phyloP scores from a whole-genome alignment of 2,329 filamentous ascomycete genomes.

The Rhexocercosporidium sp. region DNA sequence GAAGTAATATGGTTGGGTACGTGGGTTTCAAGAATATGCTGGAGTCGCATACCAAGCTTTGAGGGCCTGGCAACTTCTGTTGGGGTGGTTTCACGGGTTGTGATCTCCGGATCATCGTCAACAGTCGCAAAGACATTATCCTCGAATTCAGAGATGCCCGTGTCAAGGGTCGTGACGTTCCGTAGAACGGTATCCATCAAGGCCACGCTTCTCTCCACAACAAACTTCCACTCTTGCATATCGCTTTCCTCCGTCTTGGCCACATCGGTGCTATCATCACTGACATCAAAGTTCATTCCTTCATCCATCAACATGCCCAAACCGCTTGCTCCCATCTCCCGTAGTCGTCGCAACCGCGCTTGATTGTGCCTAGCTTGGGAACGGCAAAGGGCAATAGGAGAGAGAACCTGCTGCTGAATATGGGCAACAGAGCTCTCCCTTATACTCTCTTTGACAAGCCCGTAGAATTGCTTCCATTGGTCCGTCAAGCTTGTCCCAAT shows the following conservation, averaged over 20 bases:
- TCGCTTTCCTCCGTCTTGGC: constrained; percentile 49
- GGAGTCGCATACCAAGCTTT: constrained; percentile 69
- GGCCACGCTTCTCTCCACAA: constrained; percentile 79
- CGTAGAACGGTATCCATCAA: constrained; percentile 86
- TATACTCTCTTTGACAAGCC: constrained; percentile 77
- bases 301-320: constrained; percentile 88
- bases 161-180: constrained; percentile 69
- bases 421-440: constrained; percentile 73
- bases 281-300: constrained; percentile 71
- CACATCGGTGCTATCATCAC: constrained; percentile 59
- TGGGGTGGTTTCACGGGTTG: constrained; percentile 53
- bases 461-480: constrained; percentile 76
- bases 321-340: constrained; percentile 82
- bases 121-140: constrained; percentile 68
- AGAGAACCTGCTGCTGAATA: constrained; percentile 74
- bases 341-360: constrained; percentile 70
- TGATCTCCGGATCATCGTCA: constrained; percentile 64
- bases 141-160: constrained; percentile 67
- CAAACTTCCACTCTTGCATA: constrained; percentile 67
- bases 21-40: constrained; percentile 69
- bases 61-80: constrained; percentile 47
- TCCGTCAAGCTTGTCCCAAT: constrained; percentile 48
- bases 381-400: constrained; percentile 77
- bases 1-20: constrained; percentile 69
- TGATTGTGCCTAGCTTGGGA: constrained; percentile 79